phyloP scores from a whole-genome alignment of 1,139 yeast species.

The Hyphopichia khmerensis region DNA sequence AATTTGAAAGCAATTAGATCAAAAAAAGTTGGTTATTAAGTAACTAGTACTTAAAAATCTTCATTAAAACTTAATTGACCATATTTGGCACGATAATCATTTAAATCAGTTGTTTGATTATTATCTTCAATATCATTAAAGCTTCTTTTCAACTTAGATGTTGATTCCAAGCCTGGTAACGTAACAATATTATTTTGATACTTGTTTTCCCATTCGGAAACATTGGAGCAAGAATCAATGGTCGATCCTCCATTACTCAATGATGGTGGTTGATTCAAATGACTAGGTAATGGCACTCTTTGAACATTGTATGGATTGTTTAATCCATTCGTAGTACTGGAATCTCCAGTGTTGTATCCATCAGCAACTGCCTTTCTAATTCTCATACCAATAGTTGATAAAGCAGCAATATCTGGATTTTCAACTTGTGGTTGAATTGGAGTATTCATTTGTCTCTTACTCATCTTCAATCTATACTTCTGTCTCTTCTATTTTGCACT shows the following conservation, averaged over 20 bases:
- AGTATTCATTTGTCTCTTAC: conserved; percentile 20
- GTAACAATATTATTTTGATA: conserved; percentile 23
- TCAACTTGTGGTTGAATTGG: conserved; percentile 8
- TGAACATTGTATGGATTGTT: conserved; percentile 1
- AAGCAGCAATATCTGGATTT: conserved; percentile 23
- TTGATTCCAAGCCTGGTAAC: conserved; percentile 23
- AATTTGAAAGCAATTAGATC: no score
- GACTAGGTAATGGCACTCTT: conserved; percentile 57
- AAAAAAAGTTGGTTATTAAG: no score
- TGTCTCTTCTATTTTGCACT: no score
- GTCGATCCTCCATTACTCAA: conserved; percentile 42
- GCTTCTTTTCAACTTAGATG: conserved; percentile 33
- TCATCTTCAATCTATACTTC: no score
- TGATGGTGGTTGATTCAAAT: conserved; percentile 38
- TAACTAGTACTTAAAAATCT: conserved; percentile 44
- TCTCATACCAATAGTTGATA: conserved; percentile 67
- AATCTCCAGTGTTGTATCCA: conserved; percentile 46
- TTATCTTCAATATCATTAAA: conserved; percentile 30
- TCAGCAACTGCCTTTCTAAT: conserved; percentile 66
- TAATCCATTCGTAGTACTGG: conserved; percentile 4
- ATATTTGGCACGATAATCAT: conserved; percentile 26
- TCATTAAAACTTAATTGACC: conserved; percentile 49
- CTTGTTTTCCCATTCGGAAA: conserved; percentile 48
- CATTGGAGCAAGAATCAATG: conserved; percentile 40
- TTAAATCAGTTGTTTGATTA: conserved; percentile 9